Evolutionary conservation across 768 basidiomycete genomes (phyloP).

Genomic region (Amanita fuliginea): DNA sequence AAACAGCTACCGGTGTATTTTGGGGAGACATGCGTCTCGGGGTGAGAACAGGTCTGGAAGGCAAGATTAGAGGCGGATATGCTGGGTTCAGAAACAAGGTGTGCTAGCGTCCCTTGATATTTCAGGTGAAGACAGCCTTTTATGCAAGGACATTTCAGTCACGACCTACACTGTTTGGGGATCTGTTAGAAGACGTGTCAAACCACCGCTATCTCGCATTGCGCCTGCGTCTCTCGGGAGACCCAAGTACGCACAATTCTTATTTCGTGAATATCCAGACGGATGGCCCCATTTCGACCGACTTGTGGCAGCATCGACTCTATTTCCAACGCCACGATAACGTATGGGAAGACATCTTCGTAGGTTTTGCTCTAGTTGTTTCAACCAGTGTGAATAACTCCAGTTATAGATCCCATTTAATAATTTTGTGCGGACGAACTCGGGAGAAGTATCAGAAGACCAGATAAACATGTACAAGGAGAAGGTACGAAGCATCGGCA

Average conservation of each 20-base stretch:
- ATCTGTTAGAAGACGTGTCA: slow-evolving; percentile 75
- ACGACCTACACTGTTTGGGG: slow-evolving; percentile 80
- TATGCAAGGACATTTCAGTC: slow-evolving; percentile 27
- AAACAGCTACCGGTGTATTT: slow-evolving; percentile 52
- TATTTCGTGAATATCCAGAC: slow-evolving; percentile 95
- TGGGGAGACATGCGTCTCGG: slow-evolving; percentile 70
- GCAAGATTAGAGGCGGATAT: slow-evolving; percentile 73
- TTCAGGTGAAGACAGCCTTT: neutral
- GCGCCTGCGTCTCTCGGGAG: slow-evolving; percentile 67
- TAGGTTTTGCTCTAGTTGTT: slow-evolving; percentile 22
- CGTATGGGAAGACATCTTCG: slow-evolving; percentile 76
- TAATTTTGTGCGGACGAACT: slow-evolving; percentile 64
- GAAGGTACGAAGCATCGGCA: slow-evolving; percentile 70
- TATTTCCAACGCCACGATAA: slow-evolving; percentile 58
- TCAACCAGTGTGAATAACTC: neutral
- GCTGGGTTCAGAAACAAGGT: slow-evolving; percentile 87
- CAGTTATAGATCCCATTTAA: slow-evolving; percentile 64
- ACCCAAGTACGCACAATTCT: slow-evolving; percentile 65
- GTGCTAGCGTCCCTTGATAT: neutral
- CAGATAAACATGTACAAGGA: slow-evolving; percentile 72
- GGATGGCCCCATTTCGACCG: slow-evolving; percentile 65
- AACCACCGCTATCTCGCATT: slow-evolving; percentile 73
- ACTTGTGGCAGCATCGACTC: slow-evolving; percentile 94
- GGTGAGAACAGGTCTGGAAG: slow-evolving; percentile 57
- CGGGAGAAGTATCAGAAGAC: slow-evolving; percentile 55